Base-by-base conservation (phyloP, 495 filamentous ascomycete genomes). In the Penicillium verhagenii region DNA sequence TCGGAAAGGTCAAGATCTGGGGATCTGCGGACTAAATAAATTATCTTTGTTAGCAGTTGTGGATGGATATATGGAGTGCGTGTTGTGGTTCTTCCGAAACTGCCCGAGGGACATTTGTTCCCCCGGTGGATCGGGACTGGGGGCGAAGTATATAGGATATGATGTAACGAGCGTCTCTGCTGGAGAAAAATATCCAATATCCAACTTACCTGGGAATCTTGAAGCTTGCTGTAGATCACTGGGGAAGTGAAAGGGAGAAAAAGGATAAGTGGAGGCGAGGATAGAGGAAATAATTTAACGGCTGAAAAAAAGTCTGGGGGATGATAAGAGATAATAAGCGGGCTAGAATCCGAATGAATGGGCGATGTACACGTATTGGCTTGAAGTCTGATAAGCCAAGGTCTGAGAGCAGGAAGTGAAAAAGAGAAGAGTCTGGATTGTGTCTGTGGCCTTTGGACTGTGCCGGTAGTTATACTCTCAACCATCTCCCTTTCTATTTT, bases 81-180 rank as follows among this genome's bases (percentile, higher is more conserved):
- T 25, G 40, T 48, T 26, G 45, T 43, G 48, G 23, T 26, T 29
- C 35, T 54, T 56, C 58, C 58, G 61, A 43, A 40, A 38, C 42
- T 25, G 58, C 61, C 61, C 61, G 61, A 64, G 33, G 13, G 24
- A 28, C n/a, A n/a, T 31, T 24, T 45, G 25, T 42, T 19, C 5
- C 13, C 18, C 55, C 50, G 57, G 57, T 20, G 47, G 44, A 56
- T 58, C 58, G 61, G 51, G 43, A 40, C 24, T 43, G 54, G 53
- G 37, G 54, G 40, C 33, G 39, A 38, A 26, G 14, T 45, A 28
- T 45, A 39, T 11, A 38, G 9, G 38, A 54, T 33, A 49, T 52
- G 58, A 55, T 54, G 54, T 55, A 54, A 60, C 33, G 16, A 16
- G 33, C 33, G 4, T 35, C 6, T 14, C 6, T 35, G 13, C 33